Evolutionary conservation across 2,329 filamentous ascomycete genomes (phyloP), one percentile per base, ranked within the genome.

Genomic region (Trematosphaeria pertusa): DNA sequence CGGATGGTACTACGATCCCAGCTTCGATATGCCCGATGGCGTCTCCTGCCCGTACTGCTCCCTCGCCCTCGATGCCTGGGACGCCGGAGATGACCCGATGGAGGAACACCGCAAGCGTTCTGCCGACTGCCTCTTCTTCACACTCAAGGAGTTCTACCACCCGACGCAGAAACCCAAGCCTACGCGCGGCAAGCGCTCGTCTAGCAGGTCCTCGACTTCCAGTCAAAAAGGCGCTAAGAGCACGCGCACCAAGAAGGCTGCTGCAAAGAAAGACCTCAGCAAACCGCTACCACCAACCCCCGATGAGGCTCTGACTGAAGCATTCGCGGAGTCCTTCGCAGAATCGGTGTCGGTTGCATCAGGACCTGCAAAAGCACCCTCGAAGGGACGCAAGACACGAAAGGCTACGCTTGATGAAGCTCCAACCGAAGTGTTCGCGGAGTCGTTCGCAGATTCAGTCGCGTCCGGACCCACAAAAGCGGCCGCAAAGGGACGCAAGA

Each of bases 1-100:
- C 20, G 94, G 94, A 9, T 99, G 93, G 92, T 91, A 88, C 67
- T 97, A 92, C 73, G 95, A 91, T 18, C 92, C 94, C 0, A 89
- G 85, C 5, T 75, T 83, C 33, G 91, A 93, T 33, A 90, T 86
- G 10, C 87, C 94, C 56, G 94, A 99, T 70, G 89, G 93, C 75
- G 89, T 90, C 8, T 94, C 88, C 9, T 99, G 94, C 69, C 82
- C 89, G 20, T 97, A 97, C 73, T 99, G 94, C 75, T 85, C 88
- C 46, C 75, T 97, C 12, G 91, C 88, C 9, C 81, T 99, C 9
- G 93, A 97, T 70, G 91, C 91, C 5, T 99, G 95, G 94, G 94
- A 97, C 67, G 87, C 88, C 1, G 86, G 87, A 48, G 94, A 99
- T 70, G 90, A 96, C 67, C 94, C 94, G 51, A 83, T 88, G 86